phyloP scores from a whole-genome alignment of 768 basidiomycete species.

The Leccinum variicolor region DNA sequence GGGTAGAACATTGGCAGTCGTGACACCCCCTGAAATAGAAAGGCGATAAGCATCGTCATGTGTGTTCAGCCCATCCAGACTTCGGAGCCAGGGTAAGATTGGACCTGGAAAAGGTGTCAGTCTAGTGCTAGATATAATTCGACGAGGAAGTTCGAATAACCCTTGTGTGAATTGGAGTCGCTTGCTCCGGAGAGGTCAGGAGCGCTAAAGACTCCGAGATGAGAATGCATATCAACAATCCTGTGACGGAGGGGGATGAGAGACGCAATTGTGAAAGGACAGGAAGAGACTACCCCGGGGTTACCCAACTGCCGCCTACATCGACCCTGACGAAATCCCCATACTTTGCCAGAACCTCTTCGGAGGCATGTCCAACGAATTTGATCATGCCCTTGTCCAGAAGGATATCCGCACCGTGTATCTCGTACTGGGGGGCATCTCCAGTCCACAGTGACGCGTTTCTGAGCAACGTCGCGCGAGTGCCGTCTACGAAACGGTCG shows the following conservation, averaged over 20 bases:
- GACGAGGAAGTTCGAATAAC: constrained; percentile 6
- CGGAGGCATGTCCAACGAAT: constrained; percentile 40
- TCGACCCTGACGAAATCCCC: constrained; percentile 53
- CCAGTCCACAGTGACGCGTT: constrained; percentile 59
- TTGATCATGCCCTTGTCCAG: constrained; percentile 39
- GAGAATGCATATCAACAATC: constrained; percentile 74
- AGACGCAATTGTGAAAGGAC: constrained; percentile 30
- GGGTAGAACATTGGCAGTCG: constrained; percentile 77
- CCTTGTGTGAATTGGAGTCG: constrained; percentile 65
- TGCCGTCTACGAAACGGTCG: constrained; percentile 38
- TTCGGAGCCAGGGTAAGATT: constrained; percentile 74
- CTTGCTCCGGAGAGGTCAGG: constrained; percentile 50
- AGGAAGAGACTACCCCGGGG: constrained; percentile 51
- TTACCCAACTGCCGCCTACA: constrained; percentile 65
- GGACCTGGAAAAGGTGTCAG: constrained; percentile 36
- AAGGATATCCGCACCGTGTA: constrained; percentile 38
- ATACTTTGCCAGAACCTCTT: constrained; percentile 30
- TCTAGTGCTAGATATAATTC: neutral
- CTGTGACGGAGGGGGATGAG: constrained; percentile 25
- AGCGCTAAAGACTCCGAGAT: constrained; percentile 67
- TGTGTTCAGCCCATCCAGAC: constrained; percentile 82
- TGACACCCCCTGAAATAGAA: constrained; percentile 84
- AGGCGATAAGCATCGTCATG: constrained; percentile 74
- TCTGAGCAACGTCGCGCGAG: constrained; percentile 36
- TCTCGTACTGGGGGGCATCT: constrained; percentile 31